Base-by-base conservation (phyloP, 768 basidiomycete genomes). In the Fomitopsis serialis region DNA sequence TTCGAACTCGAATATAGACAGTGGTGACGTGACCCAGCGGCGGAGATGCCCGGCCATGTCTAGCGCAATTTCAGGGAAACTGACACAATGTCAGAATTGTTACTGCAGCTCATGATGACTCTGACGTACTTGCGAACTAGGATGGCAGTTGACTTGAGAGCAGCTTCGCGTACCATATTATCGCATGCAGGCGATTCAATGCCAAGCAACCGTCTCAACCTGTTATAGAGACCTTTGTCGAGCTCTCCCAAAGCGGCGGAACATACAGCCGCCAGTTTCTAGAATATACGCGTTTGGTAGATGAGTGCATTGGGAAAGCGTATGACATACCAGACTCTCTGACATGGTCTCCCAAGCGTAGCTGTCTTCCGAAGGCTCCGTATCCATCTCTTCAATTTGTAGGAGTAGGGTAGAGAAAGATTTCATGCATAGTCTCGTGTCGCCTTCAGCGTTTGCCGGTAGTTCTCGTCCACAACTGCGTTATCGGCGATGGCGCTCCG, bases 301-400 rank as follows among this genome's bases (percentile, higher is more conserved):
- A 45, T 27, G 2, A 43, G 15, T 22, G n/a, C 25, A 21, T 21
- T 2, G n/a, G 15, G 17, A 36, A 7, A 17, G 40, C 12, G 34
- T 46, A 50, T 45, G 15, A 68, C 81, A 45, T 60, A 91, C 92
- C 77, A 94, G 68, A 59, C 87, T 88, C 65, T 94, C 92, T 10
- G 92, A 89, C 84, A 94, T 85, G 0, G 92, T 93, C 64, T 94
- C 92, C 85, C 87, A 93, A 48, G 89, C 84, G 68, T 92, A 94
- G n/a, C 87, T 89, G 65, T 94, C 92, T 32, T 85, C 61, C 0
- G 86, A 78, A 12, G 89, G 91, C 54, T 90, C 87, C 3, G 74
- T 72, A 13, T 92, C 89, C 82, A 93, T 84, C 56, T 87, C 88
- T 63, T 90, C 82, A 48, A 93, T 85, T 65, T 92, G 91, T 5